Conservation (phyloP, 2,329 filamentous ascomycete genomes). For the Leptographium galeiforme region DNA sequence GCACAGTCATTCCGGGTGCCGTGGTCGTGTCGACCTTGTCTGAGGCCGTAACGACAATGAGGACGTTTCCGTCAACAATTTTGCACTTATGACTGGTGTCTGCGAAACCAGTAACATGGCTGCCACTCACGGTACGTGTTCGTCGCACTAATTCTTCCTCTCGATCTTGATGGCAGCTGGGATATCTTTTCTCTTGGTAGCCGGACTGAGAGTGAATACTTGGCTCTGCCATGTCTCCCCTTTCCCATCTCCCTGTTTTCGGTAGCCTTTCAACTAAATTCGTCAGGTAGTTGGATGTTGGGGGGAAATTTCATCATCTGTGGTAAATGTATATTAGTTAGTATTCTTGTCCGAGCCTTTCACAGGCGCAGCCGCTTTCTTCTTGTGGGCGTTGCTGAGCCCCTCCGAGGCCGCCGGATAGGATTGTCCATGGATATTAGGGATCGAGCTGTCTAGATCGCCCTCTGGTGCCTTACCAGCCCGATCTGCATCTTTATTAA, state of each 20-base stretch:
- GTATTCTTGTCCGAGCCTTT: conserved; percentile 45
- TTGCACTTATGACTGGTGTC: not conserved
- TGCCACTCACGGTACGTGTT: not conserved
- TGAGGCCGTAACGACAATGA: not conserved
- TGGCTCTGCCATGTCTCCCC: conserved; percentile 92
- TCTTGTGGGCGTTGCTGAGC: conserved; percentile 61
- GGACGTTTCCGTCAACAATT: conserved; percentile 7
- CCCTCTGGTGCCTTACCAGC: conserved; percentile 51
- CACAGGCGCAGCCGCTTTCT: conserved; percentile 40
- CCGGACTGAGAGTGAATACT: conserved; percentile 76
- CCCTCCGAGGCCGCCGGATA: conserved; percentile 60
- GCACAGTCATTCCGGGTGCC: not conserved
- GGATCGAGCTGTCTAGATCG: conserved; percentile 39
- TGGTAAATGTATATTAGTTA: conserved; percentile 72
- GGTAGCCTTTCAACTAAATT: conserved; percentile 84
- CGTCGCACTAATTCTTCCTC: conserved; percentile 24
- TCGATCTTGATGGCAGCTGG: conserved; percentile 43
- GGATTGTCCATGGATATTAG: conserved; percentile 83
- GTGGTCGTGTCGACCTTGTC: not conserved
- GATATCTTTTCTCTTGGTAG: conserved; percentile 58
- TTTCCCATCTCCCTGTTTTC: conserved; percentile 84
- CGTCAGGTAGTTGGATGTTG: conserved; percentile 70
- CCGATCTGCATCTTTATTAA: conserved; percentile 73
- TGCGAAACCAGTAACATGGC: not conserved
- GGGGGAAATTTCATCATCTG: conserved; percentile 85